phyloP scores from a whole-genome alignment of 2,329 filamentous ascomycete species.

The Zopfia rhizophila region DNA sequence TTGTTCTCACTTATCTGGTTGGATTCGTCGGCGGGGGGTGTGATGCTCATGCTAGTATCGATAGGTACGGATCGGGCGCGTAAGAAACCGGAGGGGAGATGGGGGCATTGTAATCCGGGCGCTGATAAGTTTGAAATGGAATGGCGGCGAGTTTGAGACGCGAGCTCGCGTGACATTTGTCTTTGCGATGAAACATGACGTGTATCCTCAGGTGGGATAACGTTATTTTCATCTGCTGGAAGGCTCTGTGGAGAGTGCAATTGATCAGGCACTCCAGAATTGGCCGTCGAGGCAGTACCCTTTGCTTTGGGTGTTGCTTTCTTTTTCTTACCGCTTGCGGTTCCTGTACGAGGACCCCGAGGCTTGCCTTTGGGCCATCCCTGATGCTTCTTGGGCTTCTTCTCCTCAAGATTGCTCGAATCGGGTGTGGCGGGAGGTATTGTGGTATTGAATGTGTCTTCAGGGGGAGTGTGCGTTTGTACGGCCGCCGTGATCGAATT shows the following conservation, averaged over 20 bases:
- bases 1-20: slow-evolving; percentile 16
- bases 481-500: too few species aligned
- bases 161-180: slow-evolving; percentile 18
- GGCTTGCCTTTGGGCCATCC: slow-evolving; percentile 60
- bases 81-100: slow-evolving; percentile 11
- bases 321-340: slow-evolving; percentile 52
- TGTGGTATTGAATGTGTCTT: too few species aligned
- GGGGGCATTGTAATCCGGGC: slow-evolving; percentile 5
- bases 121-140: slow-evolving; percentile 37
- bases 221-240: slow-evolving; percentile 34
- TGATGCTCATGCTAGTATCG: slow-evolving; percentile 25
- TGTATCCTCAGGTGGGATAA: slow-evolving; percentile 10
- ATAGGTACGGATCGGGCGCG: slow-evolving; percentile 48
- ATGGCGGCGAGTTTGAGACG: slow-evolving; percentile 38
- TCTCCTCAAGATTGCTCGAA: slow-evolving; percentile 29
- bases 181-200: slow-evolving; percentile 12
- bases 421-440: slow-evolving; percentile 15
- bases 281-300: slow-evolving; percentile 25
- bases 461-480: slow-evolving; percentile 51
- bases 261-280: slow-evolving; percentile 36
- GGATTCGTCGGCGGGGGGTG: slow-evolving; percentile 21
- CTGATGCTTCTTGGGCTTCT: slow-evolving; percentile 49
- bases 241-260: slow-evolving; percentile 47
- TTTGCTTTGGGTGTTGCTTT: slow-evolving; percentile 50
- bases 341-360: slow-evolving; percentile 49